phyloP scores from a whole-genome alignment of 768 basidiomycete species.

The Suillus subluteus region DNA sequence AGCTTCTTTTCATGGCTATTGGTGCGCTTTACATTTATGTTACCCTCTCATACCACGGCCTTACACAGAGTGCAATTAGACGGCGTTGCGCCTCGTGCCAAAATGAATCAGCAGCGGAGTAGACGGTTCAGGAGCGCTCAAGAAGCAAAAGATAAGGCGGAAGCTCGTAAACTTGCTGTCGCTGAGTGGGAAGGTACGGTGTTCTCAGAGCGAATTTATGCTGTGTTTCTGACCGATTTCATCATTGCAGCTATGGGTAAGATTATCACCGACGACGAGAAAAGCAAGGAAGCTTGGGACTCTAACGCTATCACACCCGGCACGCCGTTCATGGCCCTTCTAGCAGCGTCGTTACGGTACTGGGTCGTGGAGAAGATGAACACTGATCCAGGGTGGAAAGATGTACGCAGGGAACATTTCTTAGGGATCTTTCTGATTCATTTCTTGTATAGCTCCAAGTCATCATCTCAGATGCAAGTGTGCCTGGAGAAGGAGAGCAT shows the following conservation, averaged over 20 bases:
- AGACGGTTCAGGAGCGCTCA: conserved; percentile 94
- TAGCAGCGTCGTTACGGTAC: conserved; percentile 87
- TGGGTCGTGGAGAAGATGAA: conserved; percentile 98
- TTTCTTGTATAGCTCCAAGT: conserved; percentile 73
- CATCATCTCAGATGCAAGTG: conserved; percentile 94
- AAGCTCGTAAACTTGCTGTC: conserved; percentile 81
- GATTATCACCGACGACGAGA: conserved; percentile 76
- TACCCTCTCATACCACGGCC: conserved; percentile 6
- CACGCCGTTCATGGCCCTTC: conserved; percentile 96
- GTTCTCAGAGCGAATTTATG: neutral
- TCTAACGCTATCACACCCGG: conserved; percentile 99
- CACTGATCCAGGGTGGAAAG: conserved; percentile 93
- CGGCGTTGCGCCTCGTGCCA: conserved; percentile 96
- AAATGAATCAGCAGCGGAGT: conserved; percentile 99
- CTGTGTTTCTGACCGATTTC: conserved; percentile 3
- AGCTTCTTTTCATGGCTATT: conserved; percentile 97
- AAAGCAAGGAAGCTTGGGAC: conserved; percentile 90
- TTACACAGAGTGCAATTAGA: conserved; percentile 50
- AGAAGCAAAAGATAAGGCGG: conserved; percentile 93
- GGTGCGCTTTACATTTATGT: conserved; percentile 52
- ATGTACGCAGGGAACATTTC: conserved; percentile 50
- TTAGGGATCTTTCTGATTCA: neutral
- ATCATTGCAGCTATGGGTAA: conserved; percentile 85
- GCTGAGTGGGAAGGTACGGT: conserved; percentile 80
- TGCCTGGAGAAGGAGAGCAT: conserved; percentile 99